Base-by-base conservation (phyloP, 2,329 filamentous ascomycete genomes). In the Juglanconis juglandina region DNA sequence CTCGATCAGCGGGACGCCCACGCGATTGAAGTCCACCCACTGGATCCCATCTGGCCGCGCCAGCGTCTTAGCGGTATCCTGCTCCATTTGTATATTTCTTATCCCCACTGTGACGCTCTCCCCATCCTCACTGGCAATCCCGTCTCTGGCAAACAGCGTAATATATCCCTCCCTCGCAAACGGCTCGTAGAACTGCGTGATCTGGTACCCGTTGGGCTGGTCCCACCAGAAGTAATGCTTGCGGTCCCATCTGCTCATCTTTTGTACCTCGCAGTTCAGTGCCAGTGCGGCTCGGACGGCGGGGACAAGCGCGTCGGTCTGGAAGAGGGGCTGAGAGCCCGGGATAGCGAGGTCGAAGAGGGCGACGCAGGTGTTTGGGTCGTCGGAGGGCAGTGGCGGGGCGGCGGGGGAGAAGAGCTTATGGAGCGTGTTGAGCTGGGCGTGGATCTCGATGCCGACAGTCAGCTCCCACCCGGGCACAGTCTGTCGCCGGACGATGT, bases 191-290 rank as follows among this genome's bases (percentile, higher is more conserved):
- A 94, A 98, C 71, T 99, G 95, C 1, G 95, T 99, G 64, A 99
- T 96, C 74, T 99, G 95, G 74, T 99, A 99, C 0, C 95, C 95
- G 0, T 91, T 85, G 0, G 95, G 95, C 74, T 99, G 95, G 73
- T 99, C 95, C 85, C 95, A 96, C 79, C 97, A 96, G 75, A 99
- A 98, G 76, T 99, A 99, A 75, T 99, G 95, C 73, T 99, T 99
- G 65, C 95, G 84, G 74, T 99, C 95, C 76, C 97, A 99, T 57
- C 85, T 86, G 73, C 92, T 96, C 67, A 85, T 81, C 1, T 76
- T 79, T 70, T 96, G 89, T 56, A 98, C 83, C 1, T 87, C 77
- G 74, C 95, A 98, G 60, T 88, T 85, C 49, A 99, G 79, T 0
- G 92, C 91, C 53, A 97, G 77, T 0, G 95, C 94, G 17, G 94